Percentiles rank a stretch among this genome's conserved stretches.
Conservation (phyloP, 305 asterid genomes). For the Fraxinus platypoda region DNA sequence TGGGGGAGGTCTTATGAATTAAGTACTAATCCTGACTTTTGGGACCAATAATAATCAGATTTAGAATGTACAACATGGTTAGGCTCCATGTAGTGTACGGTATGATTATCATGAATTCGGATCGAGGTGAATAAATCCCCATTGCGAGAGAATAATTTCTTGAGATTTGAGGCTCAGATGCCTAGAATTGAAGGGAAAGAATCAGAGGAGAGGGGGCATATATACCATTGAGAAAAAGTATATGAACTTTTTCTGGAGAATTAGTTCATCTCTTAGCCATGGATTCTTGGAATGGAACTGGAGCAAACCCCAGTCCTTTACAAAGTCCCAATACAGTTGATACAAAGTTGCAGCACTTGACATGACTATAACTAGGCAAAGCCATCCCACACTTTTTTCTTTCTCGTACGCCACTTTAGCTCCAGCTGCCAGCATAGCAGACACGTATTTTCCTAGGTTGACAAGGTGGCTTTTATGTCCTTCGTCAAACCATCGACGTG, state of each 20-base stretch:
- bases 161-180: neutral
- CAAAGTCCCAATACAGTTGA: constrained; percentile 95
- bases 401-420: constrained; percentile 86
- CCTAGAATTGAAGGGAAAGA: neutral
- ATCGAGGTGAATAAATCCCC: neutral
- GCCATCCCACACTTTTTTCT: constrained; percentile 66
- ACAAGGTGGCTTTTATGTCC: constrained; percentile 75
- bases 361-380: constrained; percentile 51
- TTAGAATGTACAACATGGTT: neutral
- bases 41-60: neutral
- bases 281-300: constrained; percentile 76
- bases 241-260: constrained; percentile 55
- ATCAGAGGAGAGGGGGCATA: neutral
- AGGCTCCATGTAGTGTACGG: no score
- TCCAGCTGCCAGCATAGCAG: constrained; percentile 96
- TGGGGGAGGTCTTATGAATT: neutral
- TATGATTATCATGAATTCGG: no score
- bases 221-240: constrained; percentile 84
- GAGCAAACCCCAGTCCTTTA: constrained; percentile 91
- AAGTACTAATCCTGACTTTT: neutral
- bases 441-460: constrained; percentile 85
- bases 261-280: constrained; percentile 84
- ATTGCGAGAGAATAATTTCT: neutral
- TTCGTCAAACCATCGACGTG: constrained; percentile 90
- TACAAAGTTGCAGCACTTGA: constrained; percentile 80